Percentiles rank a stretch among this genome's conserved stretches.
Conservation (phyloP, 78 protist genomes). For the Dictyostelium purpureum region DNA sequence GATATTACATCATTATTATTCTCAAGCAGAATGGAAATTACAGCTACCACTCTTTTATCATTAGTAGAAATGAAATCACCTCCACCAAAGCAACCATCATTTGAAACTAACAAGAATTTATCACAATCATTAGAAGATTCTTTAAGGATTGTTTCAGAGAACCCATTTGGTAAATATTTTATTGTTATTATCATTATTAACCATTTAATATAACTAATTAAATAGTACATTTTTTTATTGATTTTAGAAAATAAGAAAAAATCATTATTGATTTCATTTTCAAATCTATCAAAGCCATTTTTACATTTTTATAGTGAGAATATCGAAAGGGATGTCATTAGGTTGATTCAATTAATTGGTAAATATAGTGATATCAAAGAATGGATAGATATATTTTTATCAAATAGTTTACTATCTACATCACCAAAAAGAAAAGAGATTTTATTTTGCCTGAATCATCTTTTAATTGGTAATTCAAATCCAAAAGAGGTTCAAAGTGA, state of each 20-base stretch:
- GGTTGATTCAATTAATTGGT: constrained; percentile 16
- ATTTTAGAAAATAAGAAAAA: background rate
- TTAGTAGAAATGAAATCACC: constrained; percentile 32
- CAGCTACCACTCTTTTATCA: constrained; percentile 1
- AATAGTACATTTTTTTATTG: background rate
- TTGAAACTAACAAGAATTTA: background rate
- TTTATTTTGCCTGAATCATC: constrained; percentile 21
- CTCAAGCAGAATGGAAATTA: constrained; percentile 17
- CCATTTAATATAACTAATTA: background rate
- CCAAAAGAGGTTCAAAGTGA: too few relatives aligned
- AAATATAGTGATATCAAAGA: background rate
- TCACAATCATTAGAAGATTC: background rate
- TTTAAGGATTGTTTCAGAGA: constrained; percentile 19
- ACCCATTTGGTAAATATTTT: constrained; percentile 16
- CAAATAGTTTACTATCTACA: constrained; percentile 9
- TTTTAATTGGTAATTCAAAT: constrained; percentile 16
- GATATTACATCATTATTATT: background rate
- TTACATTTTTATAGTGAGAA: constrained; percentile 4
- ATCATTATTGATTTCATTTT: background rate
- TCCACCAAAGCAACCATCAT: background rate
- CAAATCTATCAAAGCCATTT: constrained; percentile 32
- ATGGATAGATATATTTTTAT: constrained; percentile 36
- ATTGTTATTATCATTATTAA: background rate
- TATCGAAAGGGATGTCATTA: background rate
- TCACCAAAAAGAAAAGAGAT: constrained; percentile 68